Percentiles rank a stretch among this genome's conserved stretches.
Evolutionary conservation across 495 filamentous ascomycete genomes (phyloP).

Genomic region (Hypomontagnella submonticulosa): DNA sequence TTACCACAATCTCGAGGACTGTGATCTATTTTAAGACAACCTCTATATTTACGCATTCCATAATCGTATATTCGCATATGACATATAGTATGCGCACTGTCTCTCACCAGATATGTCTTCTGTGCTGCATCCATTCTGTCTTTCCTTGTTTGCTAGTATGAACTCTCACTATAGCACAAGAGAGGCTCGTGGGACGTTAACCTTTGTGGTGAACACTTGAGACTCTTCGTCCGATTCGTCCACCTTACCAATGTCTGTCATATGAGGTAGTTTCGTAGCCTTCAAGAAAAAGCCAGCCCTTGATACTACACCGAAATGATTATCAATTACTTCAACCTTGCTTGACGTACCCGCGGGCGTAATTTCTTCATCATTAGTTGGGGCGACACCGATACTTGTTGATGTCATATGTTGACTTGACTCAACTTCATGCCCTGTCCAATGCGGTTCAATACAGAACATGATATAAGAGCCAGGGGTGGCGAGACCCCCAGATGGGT

Average conservation of each 20-base stretch:
- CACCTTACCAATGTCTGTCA: neutral
- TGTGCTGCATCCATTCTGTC: neutral
- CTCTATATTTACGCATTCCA: neutral
- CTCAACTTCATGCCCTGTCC: constrained; percentile 24
- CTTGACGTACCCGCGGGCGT: neutral
- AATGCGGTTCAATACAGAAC: constrained; percentile 56
- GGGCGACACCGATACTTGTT: constrained; percentile 32
- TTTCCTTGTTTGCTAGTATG: neutral
- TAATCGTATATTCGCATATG: neutral
- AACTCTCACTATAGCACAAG: constrained; percentile 15
- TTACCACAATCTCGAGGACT: neutral
- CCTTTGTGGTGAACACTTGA: constrained; percentile 30
- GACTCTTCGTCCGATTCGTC: constrained; percentile 11
- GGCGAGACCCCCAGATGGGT: constrained; percentile 47
- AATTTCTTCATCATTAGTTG: constrained; percentile 27
- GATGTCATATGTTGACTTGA: constrained; percentile 16
- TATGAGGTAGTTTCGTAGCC: constrained; percentile 17
- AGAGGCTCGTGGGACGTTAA: constrained; percentile 27
- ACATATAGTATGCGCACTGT: neutral
- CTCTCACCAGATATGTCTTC: neutral
- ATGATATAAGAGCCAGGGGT: constrained; percentile 60
- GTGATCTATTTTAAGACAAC: neutral
- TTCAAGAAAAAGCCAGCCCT: constrained; percentile 54
- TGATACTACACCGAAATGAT: constrained; percentile 57
- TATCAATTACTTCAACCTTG: constrained; percentile 32